These are phyloP conservation scores for Syzygium grande DNA, from an alignment of 345 rosid genomes.

Conservation along the genomic window DNA sequence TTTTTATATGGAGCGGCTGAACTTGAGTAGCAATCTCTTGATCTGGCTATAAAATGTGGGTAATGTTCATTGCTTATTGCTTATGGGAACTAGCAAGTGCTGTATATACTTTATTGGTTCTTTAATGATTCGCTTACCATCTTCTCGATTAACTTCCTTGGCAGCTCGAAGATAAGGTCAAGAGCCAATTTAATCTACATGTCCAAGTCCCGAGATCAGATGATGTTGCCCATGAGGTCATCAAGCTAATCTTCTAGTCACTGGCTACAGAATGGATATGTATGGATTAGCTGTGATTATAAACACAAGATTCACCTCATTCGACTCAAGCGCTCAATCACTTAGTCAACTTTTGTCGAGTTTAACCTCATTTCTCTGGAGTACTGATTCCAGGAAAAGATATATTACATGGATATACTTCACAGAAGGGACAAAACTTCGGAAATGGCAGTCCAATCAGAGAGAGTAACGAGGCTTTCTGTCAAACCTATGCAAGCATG, in stretches of 20 bases:
- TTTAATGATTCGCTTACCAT: fast-evolving
- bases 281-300: background rate
- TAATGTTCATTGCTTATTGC: background rate
- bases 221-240: background rate
- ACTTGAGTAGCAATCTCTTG: too few species aligned
- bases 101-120: background rate
- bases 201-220: background rate
- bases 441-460: background rate
- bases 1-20: too few species aligned
- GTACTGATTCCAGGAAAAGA: background rate
- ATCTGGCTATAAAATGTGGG: background rate
- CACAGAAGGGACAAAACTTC: background rate
- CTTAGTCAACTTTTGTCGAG: background rate
- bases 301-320: background rate
- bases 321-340: background rate
- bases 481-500: background rate
- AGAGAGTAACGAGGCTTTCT: background rate
- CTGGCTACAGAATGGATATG: background rate
- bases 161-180: background rate
- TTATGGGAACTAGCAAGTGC: background rate
- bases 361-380: background rate
- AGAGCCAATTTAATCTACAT: background rate
- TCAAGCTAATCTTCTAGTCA: background rate
- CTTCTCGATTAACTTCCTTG: background rate
- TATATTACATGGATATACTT: background rate